phyloP scores from a whole-genome alignment of 345 rosid genomes.

The Arabidopsis suecica region DNA sequence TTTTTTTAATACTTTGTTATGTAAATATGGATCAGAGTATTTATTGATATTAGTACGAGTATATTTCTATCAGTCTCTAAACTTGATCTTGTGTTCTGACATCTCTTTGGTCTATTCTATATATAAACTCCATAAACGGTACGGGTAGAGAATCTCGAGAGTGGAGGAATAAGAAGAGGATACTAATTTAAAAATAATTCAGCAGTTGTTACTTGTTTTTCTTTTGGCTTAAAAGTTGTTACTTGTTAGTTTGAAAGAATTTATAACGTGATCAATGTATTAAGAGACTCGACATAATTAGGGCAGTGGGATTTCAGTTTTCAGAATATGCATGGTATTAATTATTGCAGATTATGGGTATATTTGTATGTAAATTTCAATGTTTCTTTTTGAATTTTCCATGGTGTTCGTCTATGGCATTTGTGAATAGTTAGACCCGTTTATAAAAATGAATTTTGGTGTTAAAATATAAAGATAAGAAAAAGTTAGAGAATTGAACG shows the following conservation, averaged over 20 bases:
- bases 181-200: not conserved
- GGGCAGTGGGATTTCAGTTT: not conserved
- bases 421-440: not conserved
- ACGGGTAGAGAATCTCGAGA: slow-evolving; percentile 35
- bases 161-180: slow-evolving; percentile 21
- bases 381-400: not conserved
- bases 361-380: not conserved
- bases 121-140: slow-evolving; percentile 36
- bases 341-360: not conserved
- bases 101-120: slow-evolving; percentile 25
- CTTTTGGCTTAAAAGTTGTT: slow-evolving; percentile 5
- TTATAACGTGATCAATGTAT: slow-evolving; percentile 4
- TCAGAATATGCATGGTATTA: slow-evolving; percentile 21
- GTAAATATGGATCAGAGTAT: slow-evolving; percentile 3
- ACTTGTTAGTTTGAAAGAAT: not conserved
- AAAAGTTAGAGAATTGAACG: not conserved
- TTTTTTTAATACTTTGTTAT: not conserved
- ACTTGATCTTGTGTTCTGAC: slow-evolving; percentile 35
- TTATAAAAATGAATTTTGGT: not conserved
- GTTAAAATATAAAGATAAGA: slow-evolving; percentile 5
- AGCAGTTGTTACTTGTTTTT: not conserved
- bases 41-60: slow-evolving; percentile 11
- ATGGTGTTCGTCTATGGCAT: not conserved
- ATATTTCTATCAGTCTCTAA: not conserved
- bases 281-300: not conserved